Conservation (phyloP, 176 grass and related monocot species). For the Neostapfia colusana region DNA sequence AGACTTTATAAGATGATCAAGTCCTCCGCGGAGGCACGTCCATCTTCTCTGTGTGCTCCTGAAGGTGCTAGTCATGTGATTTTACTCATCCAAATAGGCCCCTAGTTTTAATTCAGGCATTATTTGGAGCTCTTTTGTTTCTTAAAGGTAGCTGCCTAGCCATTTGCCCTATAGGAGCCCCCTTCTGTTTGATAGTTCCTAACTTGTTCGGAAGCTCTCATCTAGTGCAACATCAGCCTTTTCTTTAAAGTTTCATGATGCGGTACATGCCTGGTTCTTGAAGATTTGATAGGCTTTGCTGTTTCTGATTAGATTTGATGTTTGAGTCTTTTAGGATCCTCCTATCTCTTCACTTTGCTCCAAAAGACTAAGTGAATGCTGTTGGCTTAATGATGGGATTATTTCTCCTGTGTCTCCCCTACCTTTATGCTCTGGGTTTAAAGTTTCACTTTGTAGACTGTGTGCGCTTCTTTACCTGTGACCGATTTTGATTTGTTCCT, state of each 20-base stretch:
- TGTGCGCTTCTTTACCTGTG: slow-evolving; percentile 42
- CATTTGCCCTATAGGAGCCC: slow-evolving; percentile 30
- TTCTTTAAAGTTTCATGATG: slow-evolving; percentile 33
- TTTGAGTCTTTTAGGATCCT: slow-evolving; percentile 45
- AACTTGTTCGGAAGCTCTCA: slow-evolving; percentile 41
- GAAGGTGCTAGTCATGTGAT: slow-evolving; percentile 20
- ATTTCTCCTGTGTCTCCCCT: slow-evolving; percentile 37
- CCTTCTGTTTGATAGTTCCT: slow-evolving; percentile 26
- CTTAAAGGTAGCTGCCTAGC: slow-evolving; percentile 12
- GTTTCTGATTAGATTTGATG: slow-evolving; percentile 58
- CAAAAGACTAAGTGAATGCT: slow-evolving; percentile 35
- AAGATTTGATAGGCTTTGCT: slow-evolving; percentile 61
- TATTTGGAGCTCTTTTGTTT: slow-evolving; percentile 31
- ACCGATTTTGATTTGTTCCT: slow-evolving; percentile 53
- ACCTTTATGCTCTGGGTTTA: slow-evolving; percentile 65
- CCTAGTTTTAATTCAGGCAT: slow-evolving; percentile 26
- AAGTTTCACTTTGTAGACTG: slow-evolving; percentile 61
- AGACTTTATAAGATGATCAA: slow-evolving; percentile 24
- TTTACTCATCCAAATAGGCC: slow-evolving; percentile 17
- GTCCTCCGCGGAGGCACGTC: background rate
- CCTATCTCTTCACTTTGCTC: slow-evolving; percentile 48
- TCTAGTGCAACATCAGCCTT: slow-evolving; percentile 27
- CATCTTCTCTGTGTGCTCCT: slow-evolving; percentile 15
- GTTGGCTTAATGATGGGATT: slow-evolving; percentile 54
- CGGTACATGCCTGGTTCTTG: slow-evolving; percentile 41